Base-by-base conservation (phyloP, 257 asterid species). In the Scutellaria minor region DNA sequence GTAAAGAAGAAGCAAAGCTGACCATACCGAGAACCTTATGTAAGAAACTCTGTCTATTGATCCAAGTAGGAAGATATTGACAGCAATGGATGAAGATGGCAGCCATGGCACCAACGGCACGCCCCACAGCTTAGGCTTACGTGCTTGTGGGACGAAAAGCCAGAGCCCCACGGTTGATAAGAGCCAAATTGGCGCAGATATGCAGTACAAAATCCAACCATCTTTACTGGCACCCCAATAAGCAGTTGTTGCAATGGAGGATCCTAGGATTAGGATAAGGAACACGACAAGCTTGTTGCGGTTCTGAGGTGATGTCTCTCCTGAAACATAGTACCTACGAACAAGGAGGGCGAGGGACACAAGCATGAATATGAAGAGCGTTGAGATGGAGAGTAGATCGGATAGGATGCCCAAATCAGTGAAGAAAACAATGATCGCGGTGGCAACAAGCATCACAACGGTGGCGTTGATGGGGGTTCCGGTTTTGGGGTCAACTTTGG, bases 21-120 rank as follows among this genome's bases (percentile, higher is more conserved):
- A 55, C 92, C 89, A 86, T 0, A 35, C 35, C 7, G 44, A 77
- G 20, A 84, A 86, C 79, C 92, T 82, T 8, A 74, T 11, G 70
- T 76, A 86, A 0, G 89, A 84, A 5, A 62, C 67, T 70, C 15
- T 75, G 9, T 82, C 80, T 2, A 84, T 84, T 3, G 91, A 86
- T 2, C 91, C 91, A 1, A 84, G 86, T n/a, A 86, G 79, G 61
- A 86, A 84, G 0, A 86, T 72, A 63, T 84, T 81, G 1, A 84
- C 73, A 3, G 84, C 84, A 8, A 86, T 84, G 13, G 92, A 86
- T 0, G 81, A 75, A 6, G 87, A 86, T 6, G 92, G 89, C 44
- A 86, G 18, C 92, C 92, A 86, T 3, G 92, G 92, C 69, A 86
- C 92, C 81, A 84, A 37, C n/a, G 92, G 92, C 10, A 84, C 87